Conservation (phyloP, 2,329 filamentous ascomycete species). For the Colletotrichum sp. region DNA sequence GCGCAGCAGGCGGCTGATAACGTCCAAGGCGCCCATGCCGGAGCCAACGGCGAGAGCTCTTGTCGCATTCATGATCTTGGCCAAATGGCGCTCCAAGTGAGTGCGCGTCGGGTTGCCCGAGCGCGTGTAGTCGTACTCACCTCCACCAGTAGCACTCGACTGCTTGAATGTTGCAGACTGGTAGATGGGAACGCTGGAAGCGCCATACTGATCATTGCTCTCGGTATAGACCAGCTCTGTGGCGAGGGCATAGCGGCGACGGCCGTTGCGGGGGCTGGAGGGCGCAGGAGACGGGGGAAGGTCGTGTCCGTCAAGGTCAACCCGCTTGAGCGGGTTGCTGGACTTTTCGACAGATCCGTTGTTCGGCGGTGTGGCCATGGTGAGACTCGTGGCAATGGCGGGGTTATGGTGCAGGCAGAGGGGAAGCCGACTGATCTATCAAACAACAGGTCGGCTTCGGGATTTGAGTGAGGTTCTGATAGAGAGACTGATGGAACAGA, state of each 20-base stretch:
- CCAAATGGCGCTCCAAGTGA: conserved; percentile 93
- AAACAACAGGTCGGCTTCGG: not conserved
- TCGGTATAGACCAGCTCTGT: conserved; percentile 98
- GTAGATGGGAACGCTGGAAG: conserved; percentile 96
- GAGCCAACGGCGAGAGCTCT: conserved; percentile 93
- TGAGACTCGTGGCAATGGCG: not conserved
- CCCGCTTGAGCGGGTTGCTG: conserved; percentile 53
- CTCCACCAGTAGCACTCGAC: conserved; percentile 75
- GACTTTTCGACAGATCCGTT: conserved; percentile 7
- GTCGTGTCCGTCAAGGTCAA: conserved; percentile 84
- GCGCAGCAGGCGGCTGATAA: conserved; percentile 88
- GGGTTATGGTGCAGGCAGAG: not conserved
- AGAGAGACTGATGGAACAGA: not conserved
- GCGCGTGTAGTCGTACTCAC: conserved; percentile 97
- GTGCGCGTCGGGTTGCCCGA: conserved; percentile 97
- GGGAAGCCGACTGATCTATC: not conserved
- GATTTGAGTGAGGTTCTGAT: not conserved
- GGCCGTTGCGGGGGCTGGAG: conserved; percentile 84
- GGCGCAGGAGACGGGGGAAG: conserved; percentile 91
- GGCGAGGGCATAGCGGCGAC: conserved; percentile 85
- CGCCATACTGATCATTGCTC: conserved; percentile 94
- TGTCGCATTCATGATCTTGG: conserved; percentile 97
- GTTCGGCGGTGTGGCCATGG: conserved; percentile 20
- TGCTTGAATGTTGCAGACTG: conserved; percentile 99
- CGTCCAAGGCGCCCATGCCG: conserved; percentile 96